A percentile compares a stretch with the other conserved stretches of the same genome.
phyloP scores from a whole-genome alignment of 2,329 filamentous ascomycete genomes.

The Venturia carpophila region DNA sequence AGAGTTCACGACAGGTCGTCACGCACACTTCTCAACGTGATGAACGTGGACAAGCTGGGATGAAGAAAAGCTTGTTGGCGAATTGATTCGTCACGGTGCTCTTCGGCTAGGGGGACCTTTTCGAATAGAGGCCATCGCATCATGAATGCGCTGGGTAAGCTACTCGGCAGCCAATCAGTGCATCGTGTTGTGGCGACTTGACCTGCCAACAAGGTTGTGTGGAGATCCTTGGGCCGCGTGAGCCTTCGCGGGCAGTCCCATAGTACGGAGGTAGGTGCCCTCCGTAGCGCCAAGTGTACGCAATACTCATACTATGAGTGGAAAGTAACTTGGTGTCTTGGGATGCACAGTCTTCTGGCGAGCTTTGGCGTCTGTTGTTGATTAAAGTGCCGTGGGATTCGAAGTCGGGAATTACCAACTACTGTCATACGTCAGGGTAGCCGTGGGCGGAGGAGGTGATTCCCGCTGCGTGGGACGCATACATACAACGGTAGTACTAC shows the following conservation, averaged over 20 bases:
- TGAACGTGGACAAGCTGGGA: neutral
- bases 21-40: neutral
- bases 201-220: neutral
- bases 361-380: neutral
- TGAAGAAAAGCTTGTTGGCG: neutral
- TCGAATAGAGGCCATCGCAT: neutral
- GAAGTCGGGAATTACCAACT: neutral
- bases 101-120: neutral
- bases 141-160: neutral
- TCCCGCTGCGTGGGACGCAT: neutral
- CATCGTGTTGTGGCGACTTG: neutral
- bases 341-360: neutral
- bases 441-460: neutral
- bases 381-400: neutral
- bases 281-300: too few relatives aligned
- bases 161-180: neutral
- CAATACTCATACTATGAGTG: too few relatives aligned
- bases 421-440: neutral
- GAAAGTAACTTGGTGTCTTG: too few relatives aligned
- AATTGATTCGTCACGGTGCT: neutral
- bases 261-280: too few relatives aligned
- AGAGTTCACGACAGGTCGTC: neutral
- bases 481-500: neutral
- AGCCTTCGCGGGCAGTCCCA: neutral
- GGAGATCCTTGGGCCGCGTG: neutral